Evolutionary conservation across 371 early-diverging fungal species (phyloP), one percentile per base, ranked within the genome.

Genomic region (Zychaea mexicana): DNA sequence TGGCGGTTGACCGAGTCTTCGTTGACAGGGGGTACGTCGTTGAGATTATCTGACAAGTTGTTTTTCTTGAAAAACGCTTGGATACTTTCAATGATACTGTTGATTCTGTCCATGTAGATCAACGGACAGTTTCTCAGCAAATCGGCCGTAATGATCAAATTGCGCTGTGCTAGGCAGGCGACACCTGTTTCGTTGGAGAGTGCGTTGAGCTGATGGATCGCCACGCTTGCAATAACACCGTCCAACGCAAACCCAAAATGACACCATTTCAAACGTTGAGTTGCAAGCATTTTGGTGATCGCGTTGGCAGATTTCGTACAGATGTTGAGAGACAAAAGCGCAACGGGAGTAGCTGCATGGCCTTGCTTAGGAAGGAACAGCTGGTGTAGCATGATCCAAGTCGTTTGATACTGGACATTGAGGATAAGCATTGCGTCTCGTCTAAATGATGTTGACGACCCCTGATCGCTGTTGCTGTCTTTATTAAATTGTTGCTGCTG

Each of bases 301-400:
- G 69, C 54, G 39, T 71, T 74, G 32, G 74, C 74, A 2, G 74
- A 61, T 33, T 71, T 68, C 2, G 71, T 74, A 47, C 74, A 74
- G 24, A 69, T 68, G 45, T 74, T 74, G 49, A 74, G 68, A 0
- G 74, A 74, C 27, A 74, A 31, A 4, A 74, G 33, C 1, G 74
- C 69, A 1, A 71, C 69, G n/a, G 74, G 74, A 12, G 71, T 64
- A n/a, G 71, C 74, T 13, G 68, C 66, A 33, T 74, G 70, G 26
- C 68, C 65, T 57, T 67, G 54, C 10, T 79, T 74, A 12, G 80
- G 80, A 57, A 79, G 61, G 30, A 79, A 78, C 67, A 75, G 78
- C 21, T 76, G 74, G 68, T 82, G 83, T 12, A 83, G 67, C 79
- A 80, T 78, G 33, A 78, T 71, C 80, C 82, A 78, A 7, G 82